A percentile compares a stretch with the other conserved stretches of the same genome.
Evolutionary conservation across 2,329 filamentous ascomycete species (phyloP).

Genomic region (Graphilbum fragrans): DNA sequence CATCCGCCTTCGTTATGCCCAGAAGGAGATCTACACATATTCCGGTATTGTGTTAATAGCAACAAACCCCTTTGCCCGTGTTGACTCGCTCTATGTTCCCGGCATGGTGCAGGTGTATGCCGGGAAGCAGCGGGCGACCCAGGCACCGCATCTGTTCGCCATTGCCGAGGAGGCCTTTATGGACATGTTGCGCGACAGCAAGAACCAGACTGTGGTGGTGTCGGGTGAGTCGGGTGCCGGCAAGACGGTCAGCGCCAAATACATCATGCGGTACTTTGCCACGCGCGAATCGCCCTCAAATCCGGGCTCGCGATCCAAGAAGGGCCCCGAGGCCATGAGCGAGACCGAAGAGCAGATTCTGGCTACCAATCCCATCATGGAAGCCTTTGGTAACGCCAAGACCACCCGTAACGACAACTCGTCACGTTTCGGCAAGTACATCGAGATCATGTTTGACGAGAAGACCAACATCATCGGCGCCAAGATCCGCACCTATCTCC

Average conservation of each 20-base stretch:
- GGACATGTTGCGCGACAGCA: constrained; percentile 94
- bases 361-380: constrained; percentile 98
- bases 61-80: constrained; percentile 92
- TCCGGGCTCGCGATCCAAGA: constrained; percentile 63
- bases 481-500: constrained; percentile 88
- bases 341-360: constrained; percentile 98
- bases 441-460: constrained; percentile 98
- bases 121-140: constrained; percentile 89
- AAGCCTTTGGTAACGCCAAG: constrained; percentile 98
- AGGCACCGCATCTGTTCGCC: constrained; percentile 94
- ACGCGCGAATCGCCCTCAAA: constrained; percentile 90
- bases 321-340: constrained; percentile 73
- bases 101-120: constrained; percentile 99
- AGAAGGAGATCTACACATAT: constrained; percentile 99
- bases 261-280: constrained; percentile 99
- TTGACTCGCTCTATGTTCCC: constrained; percentile 95
- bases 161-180: constrained; percentile 98
- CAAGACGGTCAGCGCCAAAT: constrained; percentile 98
- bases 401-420: constrained; percentile 99
- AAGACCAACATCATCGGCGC: constrained; percentile 94
- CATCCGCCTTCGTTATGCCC: constrained; percentile 89
- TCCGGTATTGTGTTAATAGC: constrained; percentile 97
- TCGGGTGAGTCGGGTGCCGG: constrained; percentile 97
- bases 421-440: constrained; percentile 97
- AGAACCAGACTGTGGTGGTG: constrained; percentile 98